Conservation (phyloP, 495 filamentous ascomycete species). For the Penicillium goetzii region DNA sequence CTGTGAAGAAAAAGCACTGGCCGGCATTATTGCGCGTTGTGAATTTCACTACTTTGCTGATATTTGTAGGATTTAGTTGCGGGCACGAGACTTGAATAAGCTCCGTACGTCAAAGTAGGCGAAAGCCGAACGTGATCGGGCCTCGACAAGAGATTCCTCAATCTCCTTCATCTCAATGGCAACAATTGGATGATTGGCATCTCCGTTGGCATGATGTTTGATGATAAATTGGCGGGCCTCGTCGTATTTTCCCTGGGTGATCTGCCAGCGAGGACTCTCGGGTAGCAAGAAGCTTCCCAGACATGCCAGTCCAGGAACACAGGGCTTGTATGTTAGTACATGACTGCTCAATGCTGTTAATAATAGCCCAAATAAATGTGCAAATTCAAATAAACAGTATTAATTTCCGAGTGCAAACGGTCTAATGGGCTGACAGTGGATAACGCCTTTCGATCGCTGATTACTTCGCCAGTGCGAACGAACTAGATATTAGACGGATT, state of each 20-base stretch:
- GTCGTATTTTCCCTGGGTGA: not conserved
- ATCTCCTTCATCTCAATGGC: constrained; percentile 1
- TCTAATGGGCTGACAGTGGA: too few relatives aligned
- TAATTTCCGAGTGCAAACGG: too few relatives aligned
- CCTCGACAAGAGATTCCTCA: not conserved
- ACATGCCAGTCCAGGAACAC: not conserved
- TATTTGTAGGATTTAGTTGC: constrained; percentile 59
- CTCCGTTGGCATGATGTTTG: not conserved
- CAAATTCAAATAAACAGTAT: too few relatives aligned
- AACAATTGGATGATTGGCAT: not conserved
- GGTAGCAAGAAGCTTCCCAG: not conserved
- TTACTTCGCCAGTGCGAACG: too few relatives aligned
- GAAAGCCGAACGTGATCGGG: not conserved
- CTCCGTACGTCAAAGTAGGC: not conserved
- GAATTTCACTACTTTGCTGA: constrained; percentile 55
- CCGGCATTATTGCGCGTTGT: constrained; percentile 52
- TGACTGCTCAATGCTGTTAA: too few relatives aligned
- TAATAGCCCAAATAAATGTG: too few relatives aligned
- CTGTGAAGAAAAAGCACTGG: constrained; percentile 50
- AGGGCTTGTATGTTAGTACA: too few relatives aligned
- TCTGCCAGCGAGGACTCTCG: constrained; percentile 2
- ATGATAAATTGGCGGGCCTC: not conserved
- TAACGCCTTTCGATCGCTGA: too few relatives aligned
- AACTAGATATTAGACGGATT: too few relatives aligned
- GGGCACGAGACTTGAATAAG: constrained; percentile 1